Conservation (phyloP, 306 rosid species). For the Coriaria nepalensis region DNA sequence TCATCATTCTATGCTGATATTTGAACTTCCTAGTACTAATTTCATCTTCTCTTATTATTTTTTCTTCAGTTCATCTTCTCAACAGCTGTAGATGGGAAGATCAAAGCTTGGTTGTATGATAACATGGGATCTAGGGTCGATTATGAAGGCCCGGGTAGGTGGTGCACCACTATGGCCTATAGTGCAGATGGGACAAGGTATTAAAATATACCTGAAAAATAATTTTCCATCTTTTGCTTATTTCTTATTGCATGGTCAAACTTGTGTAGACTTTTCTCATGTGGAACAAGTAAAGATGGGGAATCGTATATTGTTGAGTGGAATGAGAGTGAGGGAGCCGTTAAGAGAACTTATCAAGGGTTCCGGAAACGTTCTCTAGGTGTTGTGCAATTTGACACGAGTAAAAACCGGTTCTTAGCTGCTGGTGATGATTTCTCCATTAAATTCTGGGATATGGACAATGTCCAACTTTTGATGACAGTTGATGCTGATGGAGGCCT, state of each 20-base stretch:
- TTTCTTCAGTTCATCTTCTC: conserved; percentile 78
- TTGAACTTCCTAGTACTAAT: conserved; percentile 10
- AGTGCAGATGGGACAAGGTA: conserved; percentile 26
- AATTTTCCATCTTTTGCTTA: too few species aligned
- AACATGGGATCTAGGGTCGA: conserved; percentile 88
- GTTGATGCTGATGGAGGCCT: conserved; percentile 21
- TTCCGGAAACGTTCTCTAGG: conserved; percentile 17
- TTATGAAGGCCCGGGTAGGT: conserved; percentile 19
- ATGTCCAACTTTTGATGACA: conserved; percentile 10
- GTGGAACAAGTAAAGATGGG: conserved; percentile 20
- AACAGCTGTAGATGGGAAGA: conserved; percentile 89
- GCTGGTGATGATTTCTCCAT: conserved; percentile 27
- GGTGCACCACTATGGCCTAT: conserved; percentile 22
- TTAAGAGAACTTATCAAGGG: conserved; percentile 24
- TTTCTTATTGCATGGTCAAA: neutral
- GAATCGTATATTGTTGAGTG: conserved; percentile 31
- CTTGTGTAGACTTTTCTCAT: conserved; percentile 21
- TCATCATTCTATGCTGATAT: conserved; percentile 13
- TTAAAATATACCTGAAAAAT: neutral
- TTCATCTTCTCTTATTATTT: conserved; percentile 8
- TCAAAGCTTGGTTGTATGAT: conserved; percentile 96
- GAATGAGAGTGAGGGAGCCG: conserved; percentile 23
- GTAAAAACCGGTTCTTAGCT: conserved; percentile 20
- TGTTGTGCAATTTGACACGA: conserved; percentile 21
- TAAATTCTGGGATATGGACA: conserved; percentile 42